These are phyloP conservation scores for Backusella psychrophila DNA, from an alignment of 192 early-diverging fungal species.

Conservation along the genomic window DNA sequence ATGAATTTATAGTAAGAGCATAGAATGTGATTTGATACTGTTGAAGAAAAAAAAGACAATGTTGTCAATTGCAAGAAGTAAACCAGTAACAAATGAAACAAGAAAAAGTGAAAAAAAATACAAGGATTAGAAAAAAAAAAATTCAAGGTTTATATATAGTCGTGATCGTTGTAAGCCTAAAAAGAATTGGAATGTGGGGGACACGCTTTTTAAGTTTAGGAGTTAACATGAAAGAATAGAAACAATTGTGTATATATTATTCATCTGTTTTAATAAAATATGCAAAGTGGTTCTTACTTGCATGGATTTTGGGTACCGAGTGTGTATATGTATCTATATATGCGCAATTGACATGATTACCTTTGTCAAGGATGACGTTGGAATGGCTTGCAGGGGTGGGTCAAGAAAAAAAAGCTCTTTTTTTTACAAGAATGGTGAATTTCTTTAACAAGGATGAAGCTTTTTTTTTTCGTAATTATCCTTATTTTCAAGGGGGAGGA, in stretches of 20 bases:
- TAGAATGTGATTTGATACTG: not conserved
- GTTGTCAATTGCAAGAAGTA: not conserved
- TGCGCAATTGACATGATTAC: not conserved
- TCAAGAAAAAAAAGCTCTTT: not conserved
- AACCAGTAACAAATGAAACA: conserved; percentile 10
- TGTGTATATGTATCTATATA: not conserved
- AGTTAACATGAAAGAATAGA: conserved; percentile 2
- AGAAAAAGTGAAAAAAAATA: not conserved
- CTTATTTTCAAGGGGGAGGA: not conserved
- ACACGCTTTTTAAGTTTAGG: not conserved
- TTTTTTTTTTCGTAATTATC: not conserved
- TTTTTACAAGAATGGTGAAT: not conserved
- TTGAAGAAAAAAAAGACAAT: not conserved
- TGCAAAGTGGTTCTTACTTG: not conserved
- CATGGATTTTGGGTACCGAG: not conserved
- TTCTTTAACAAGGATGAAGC: not conserved
- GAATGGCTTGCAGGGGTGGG: not conserved
- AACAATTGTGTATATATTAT: not conserved
- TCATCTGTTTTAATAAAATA: conserved; percentile 6
- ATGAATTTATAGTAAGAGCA: not conserved
- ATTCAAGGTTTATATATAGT: conserved; percentile 1
- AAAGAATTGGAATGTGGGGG: conserved; percentile 12
- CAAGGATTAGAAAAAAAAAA: not conserved
- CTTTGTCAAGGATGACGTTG: not conserved
- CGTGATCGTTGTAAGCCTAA: not conserved